Base-by-base conservation (phyloP, 495 filamentous ascomycete genomes). In the Chlorociboria aeruginascens region DNA sequence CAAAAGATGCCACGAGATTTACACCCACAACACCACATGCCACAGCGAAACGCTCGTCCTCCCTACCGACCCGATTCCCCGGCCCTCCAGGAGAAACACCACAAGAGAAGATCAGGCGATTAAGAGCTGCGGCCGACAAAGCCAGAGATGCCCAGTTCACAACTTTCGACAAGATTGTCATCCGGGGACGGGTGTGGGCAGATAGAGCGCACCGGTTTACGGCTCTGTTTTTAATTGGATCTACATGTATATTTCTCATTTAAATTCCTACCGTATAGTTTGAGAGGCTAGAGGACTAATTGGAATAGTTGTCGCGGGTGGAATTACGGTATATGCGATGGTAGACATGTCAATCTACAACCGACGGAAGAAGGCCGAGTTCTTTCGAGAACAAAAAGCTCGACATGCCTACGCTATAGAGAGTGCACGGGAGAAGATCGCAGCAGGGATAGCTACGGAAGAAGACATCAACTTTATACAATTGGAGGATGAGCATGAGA, bases 1-100 rank as follows among this genome's bases (percentile, higher is more conserved):
- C 88, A 61, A 80, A 79, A 54, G 92, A 96, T 69, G 88, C 92
- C 49, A 98, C 92, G 61, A 81, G 90, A 51, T 98, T 98, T 74
- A 97, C 90, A 43, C 77, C 89, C 30, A 94, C 86, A 35, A 85
- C 82, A 43, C 89, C 89, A 12, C 89, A 95, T 71, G 89, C 86
- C 53, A 76, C 73, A 65, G 57, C 60, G 16, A 48, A 63, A 11
- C 43, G 52, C 14, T 49, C 54, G 14, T 48, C 56, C 29, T 61
- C 66, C 20, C 65, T 57, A 14, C 55, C 61, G 30, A 44, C 50
- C 7, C 57, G 53, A 34, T 20, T 50, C 30, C 46, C 54, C 20
- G 41, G 41, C 41, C 50, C 61, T 40, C 43, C 46, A 51, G 48
- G 54, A 33, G 92, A 98, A 68, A 95, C 90, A 0, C 82, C 93